Base-by-base conservation (phyloP, 2,329 filamentous ascomycete species). In the Nemania abortiva region DNA sequence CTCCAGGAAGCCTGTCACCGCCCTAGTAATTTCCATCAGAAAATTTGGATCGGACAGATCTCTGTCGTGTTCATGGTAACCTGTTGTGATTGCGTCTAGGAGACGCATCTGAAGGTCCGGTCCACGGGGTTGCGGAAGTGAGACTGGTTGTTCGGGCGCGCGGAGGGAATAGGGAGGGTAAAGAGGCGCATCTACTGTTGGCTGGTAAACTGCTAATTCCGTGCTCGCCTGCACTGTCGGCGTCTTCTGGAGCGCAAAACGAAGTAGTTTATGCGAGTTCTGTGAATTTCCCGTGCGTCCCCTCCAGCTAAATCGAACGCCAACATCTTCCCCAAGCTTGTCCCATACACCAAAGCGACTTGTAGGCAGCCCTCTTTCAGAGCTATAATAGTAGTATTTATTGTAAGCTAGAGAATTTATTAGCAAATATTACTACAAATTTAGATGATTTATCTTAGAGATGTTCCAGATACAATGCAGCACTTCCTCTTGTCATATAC, bases 221-320 rank as follows among this genome's bases (percentile, higher is more conserved):
- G 66, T 68, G 79, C 76, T 72, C 67, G 76, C 63, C 58, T 72
- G 52, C 68, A 72, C 70, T 0, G 74, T 75, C 5, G 76, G 74
- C 18, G 66, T 54, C 45, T 70, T 60, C 42, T 78, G 75, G 20
- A 82, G 78, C 9, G 82, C 81, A 22, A 84, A 79, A 15, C 82
- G 80, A 22, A 85, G 75, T n/a, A 87, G 81, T 70, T 83, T 82
- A 77, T 87, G 86, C 1, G 82, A 81, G 69, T 80, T 78, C 47
- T 82, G 81, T 15, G 83, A 82, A 60, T 82, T 83, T 10, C 86
- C 85, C 24, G 82, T 83, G 9, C 65, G 74, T 20, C 85, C 84
- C 20, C 73, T 73, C 77, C 83, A 80, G 73, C 74, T 76, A 67
- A 86, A 82, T 22, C 70, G 60, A 68, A 87, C 80, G 70, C 78